These are phyloP conservation scores for Trichoderma reesei DNA, from an alignment of 495 filamentous ascomycete species.

Conservation along the genomic window DNA sequence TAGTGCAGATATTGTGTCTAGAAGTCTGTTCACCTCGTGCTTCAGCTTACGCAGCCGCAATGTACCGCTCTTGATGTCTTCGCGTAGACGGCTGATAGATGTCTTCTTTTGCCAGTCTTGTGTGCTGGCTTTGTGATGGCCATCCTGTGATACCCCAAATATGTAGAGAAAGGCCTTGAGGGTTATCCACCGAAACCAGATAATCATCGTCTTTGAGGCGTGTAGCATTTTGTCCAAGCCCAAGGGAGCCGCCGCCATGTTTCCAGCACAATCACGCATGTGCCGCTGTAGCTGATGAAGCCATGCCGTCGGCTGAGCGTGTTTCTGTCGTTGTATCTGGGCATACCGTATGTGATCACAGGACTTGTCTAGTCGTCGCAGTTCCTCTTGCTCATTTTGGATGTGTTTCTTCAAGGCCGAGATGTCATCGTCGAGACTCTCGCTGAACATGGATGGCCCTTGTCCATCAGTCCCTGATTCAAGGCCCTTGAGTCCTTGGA, in stretches of 20 bases:
- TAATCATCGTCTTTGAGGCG: neutral
- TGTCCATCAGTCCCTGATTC: neutral
- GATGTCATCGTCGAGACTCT: neutral
- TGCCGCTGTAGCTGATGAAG: neutral
- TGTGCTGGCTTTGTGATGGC: neutral
- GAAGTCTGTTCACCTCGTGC: neutral
- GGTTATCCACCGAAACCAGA: neutral
- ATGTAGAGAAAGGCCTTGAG: neutral
- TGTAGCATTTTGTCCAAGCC: neutral
- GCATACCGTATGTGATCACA: neutral
- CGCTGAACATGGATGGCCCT: neutral
- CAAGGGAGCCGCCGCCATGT: neutral
- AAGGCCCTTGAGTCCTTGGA: neutral
- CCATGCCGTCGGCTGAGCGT: neutral
- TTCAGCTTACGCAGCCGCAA: neutral
- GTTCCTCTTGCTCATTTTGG: neutral
- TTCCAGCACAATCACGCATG: neutral
- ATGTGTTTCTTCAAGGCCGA: constrained; percentile 10
- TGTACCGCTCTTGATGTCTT: neutral
- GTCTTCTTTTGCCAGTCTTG: neutral
- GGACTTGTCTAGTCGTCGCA: constrained; percentile 8
- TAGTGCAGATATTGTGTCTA: neutral
- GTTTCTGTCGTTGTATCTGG: neutral
- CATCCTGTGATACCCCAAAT: neutral
- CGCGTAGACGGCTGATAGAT: neutral